phyloP scores from a whole-genome alignment of 2,329 filamentous ascomycete genomes.

The Periconia macrospinosa region DNA sequence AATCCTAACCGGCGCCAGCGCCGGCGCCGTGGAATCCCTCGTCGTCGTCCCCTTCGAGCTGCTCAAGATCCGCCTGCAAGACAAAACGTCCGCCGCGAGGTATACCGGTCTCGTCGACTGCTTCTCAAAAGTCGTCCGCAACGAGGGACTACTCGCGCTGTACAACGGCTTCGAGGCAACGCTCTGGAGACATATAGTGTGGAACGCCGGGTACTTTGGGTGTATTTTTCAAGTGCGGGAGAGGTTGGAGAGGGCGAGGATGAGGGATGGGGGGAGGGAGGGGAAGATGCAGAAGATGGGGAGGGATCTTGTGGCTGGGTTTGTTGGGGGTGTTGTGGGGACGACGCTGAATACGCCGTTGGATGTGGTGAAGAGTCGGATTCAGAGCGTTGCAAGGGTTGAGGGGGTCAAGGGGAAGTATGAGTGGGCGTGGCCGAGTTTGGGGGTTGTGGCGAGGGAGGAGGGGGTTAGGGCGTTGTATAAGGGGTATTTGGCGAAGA shows the following conservation, averaged over 20 bases:
- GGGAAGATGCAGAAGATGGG: slow-evolving; percentile 24
- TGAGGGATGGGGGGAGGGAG: slow-evolving; percentile 3
- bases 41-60: slow-evolving; percentile 37
- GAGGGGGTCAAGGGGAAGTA: slow-evolving; percentile 27
- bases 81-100: slow-evolving; percentile 28
- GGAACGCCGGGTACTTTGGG: slow-evolving; percentile 37
- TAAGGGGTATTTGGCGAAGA: slow-evolving; percentile 36
- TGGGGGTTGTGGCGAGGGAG: slow-evolving; percentile 28
- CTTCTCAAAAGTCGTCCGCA: slow-evolving; percentile 25
- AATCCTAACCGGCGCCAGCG: slow-evolving; percentile 30
- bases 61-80: slow-evolving; percentile 33
- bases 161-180: slow-evolving; percentile 38
- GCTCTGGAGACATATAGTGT: slow-evolving; percentile 35
- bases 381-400: slow-evolving; percentile 34
- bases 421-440: slow-evolving; percentile 33
- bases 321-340: slow-evolving; percentile 31
- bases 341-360: slow-evolving; percentile 36
- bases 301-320: slow-evolving; percentile 32
- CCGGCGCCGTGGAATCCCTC: slow-evolving; percentile 32
- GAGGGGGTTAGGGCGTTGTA: slow-evolving; percentile 32
- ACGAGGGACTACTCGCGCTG: slow-evolving; percentile 28
- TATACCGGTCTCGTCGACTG: slow-evolving; percentile 32
- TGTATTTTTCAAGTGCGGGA: slow-evolving; percentile 34
- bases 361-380: slow-evolving; percentile 36
- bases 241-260: slow-evolving; percentile 20